These are phyloP conservation scores for Amanita jacksonii DNA, from an alignment of 768 basidiomycete genomes.

Conservation along the genomic window DNA sequence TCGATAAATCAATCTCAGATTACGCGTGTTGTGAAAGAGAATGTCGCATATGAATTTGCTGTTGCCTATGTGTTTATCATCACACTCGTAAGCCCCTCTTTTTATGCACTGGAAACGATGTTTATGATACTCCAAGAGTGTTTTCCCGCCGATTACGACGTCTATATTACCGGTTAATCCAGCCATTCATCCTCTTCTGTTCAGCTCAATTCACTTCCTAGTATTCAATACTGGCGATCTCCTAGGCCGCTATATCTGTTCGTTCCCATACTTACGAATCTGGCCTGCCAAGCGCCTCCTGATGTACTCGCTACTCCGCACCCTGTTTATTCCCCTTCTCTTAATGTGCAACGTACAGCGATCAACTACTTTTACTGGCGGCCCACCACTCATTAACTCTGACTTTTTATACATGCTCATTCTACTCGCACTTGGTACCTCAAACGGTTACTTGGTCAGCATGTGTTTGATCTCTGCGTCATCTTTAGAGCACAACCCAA, in stretches of 20 bases:
- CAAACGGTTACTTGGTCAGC: slow-evolving; percentile 76
- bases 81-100: slow-evolving; percentile 53
- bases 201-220: slow-evolving; percentile 70
- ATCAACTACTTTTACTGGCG: slow-evolving; percentile 20
- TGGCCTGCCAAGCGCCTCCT: slow-evolving; percentile 63
- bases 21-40: slow-evolving; percentile 44
- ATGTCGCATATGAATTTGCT: slow-evolving; percentile 60
- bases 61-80: slow-evolving; percentile 68
- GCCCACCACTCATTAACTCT: slow-evolving; percentile 56
- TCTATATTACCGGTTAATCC: slow-evolving; percentile 62
- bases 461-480: slow-evolving; percentile 77
- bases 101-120: not conserved
- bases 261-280: slow-evolving; percentile 52
- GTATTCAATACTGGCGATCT: slow-evolving; percentile 70
- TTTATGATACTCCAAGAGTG: slow-evolving; percentile 42
- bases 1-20: slow-evolving; percentile 25
- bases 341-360: slow-evolving; percentile 81
- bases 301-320: slow-evolving; percentile 54
- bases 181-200: slow-evolving; percentile 68
- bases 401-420: slow-evolving; percentile 70
- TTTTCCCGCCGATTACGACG: slow-evolving; percentile 81
- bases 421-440: slow-evolving; percentile 61
- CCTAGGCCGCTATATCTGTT: slow-evolving; percentile 57
- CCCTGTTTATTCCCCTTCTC: slow-evolving; percentile 78
- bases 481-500: slow-evolving; percentile 71